Conservation (phyloP, 176 grass and related monocot genomes). For the Neostapfia colusana region DNA sequence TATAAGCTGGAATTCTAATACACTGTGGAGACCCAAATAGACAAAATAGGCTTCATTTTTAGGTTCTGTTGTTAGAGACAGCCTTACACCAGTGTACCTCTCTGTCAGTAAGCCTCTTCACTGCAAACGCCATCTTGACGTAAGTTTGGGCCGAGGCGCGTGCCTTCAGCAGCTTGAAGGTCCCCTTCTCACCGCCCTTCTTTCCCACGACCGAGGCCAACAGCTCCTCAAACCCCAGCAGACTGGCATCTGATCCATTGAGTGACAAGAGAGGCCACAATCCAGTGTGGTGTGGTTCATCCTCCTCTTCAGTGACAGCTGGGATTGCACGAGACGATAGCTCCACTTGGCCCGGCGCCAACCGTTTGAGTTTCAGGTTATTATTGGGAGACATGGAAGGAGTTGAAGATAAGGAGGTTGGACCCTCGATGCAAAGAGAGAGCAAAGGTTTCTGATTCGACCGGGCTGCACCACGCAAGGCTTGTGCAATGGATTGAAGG, state of each 20-base stretch:
- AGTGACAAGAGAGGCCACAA: conserved; percentile 81
- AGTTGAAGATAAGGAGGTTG: conserved; percentile 62
- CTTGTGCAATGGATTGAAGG: conserved; percentile 65
- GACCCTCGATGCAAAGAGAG: conserved; percentile 74
- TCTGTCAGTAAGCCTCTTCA: conserved; percentile 54
- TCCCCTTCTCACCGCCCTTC: conserved; percentile 58
- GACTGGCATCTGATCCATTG: conserved; percentile 62
- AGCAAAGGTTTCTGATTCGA: conserved; percentile 69
- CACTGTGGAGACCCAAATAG: too few relatives aligned
- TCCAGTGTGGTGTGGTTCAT: conserved; percentile 24
- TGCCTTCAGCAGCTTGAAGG: conserved; percentile 65
- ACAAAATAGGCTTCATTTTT: too few relatives aligned
- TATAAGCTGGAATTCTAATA: too few relatives aligned
- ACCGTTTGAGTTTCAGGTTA: conserved; percentile 73
- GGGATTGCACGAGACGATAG: conserved; percentile 54
- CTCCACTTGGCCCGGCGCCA: conserved; percentile 72
- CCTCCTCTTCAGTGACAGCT: conserved; percentile 29
- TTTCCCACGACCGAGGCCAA: conserved; percentile 64
- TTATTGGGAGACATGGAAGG: conserved; percentile 64
- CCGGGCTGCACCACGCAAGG: too few relatives aligned
- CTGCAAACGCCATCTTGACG: conserved; percentile 70
- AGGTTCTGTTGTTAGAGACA: too few relatives aligned
- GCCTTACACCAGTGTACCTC: conserved; percentile 66
- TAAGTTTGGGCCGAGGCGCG: conserved; percentile 69
- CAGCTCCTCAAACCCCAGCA: conserved; percentile 71